phyloP scores from a whole-genome alignment of 139 green algal species.

The Tetraselmis chui region DNA sequence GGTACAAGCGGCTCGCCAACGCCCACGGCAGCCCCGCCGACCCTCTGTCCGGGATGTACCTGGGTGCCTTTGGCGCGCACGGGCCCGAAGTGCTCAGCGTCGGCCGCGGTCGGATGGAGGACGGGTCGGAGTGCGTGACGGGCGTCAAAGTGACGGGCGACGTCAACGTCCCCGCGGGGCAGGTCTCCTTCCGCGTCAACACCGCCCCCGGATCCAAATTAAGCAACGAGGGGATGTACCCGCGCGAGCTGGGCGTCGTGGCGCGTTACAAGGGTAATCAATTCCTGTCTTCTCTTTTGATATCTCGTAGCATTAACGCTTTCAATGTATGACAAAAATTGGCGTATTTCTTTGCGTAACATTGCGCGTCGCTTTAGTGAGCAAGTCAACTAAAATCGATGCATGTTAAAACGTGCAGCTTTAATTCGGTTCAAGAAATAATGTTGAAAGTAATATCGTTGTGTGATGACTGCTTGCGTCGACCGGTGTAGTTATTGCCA shows the following conservation, averaged over 20 bases:
- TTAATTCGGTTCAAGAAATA: too few species aligned
- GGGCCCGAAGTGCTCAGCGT: slow-evolving; percentile 81
- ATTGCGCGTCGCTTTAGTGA: too few species aligned
- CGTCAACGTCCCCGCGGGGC: slow-evolving; percentile 75
- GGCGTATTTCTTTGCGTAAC: too few species aligned
- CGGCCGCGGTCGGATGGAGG: slow-evolving; percentile 15
- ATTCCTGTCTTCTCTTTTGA: too few species aligned
- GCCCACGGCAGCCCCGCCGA: slow-evolving; percentile 31
- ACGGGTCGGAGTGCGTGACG: slow-evolving; percentile 60
- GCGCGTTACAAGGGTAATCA: slow-evolving; percentile 24
- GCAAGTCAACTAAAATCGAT: too few species aligned
- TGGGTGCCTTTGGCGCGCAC: slow-evolving; percentile 83
- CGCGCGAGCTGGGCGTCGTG: slow-evolving; percentile 72
- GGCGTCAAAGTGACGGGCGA: slow-evolving; percentile 87
- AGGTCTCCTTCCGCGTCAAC: slow-evolving; percentile 69
- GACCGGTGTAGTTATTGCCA: too few species aligned
- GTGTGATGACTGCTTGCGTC: too few species aligned
- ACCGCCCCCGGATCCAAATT: slow-evolving; percentile 32
- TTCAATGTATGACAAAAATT: too few species aligned
- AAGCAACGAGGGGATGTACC: slow-evolving; percentile 51
- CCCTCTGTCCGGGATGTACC: slow-evolving; percentile 62
- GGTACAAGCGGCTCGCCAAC: slow-evolving; percentile 29
- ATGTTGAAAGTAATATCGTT: too few species aligned
- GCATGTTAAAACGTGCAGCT: too few species aligned
- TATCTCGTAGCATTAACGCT: too few species aligned